Evolutionary conservation across 2,329 filamentous ascomycete species (phyloP).

Genomic region (Trichothecium roseum): DNA sequence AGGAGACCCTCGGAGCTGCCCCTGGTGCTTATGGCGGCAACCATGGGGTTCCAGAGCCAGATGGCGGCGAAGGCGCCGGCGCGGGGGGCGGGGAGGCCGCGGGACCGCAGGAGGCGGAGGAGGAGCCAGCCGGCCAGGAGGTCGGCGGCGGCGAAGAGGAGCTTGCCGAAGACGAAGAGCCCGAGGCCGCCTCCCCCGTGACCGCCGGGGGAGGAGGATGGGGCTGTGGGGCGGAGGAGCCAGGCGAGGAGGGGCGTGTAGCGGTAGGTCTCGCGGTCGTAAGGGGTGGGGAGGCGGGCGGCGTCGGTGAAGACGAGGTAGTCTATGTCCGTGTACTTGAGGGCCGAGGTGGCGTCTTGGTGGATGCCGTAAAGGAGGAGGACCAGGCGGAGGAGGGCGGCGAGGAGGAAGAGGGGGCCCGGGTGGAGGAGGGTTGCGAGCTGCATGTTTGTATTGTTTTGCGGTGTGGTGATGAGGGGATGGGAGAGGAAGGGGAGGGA

Average conservation of each 20-base stretch:
- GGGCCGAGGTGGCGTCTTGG: conserved; percentile 81
- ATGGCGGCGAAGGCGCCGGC: conserved; percentile 73
- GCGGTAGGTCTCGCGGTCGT: conserved; percentile 85
- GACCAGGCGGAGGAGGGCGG: conserved; percentile 54
- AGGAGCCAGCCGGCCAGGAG: conserved; percentile 77
- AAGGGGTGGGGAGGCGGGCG: conserved; percentile 71
- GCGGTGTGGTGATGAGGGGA: too few species aligned
- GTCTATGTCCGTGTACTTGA: conserved; percentile 99
- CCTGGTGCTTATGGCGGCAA: conserved; percentile 88
- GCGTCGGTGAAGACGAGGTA: conserved; percentile 98
- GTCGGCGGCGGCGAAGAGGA: conserved; percentile 75
- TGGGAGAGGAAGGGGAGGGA: too few species aligned
- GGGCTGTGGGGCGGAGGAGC: conserved; percentile 74
- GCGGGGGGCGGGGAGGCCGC: conserved; percentile 34
- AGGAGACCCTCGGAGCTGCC: conserved; percentile 89
- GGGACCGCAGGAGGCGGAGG: conserved; percentile 22
- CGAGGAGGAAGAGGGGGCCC: conserved; percentile 41
- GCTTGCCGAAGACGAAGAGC: conserved; percentile 79
- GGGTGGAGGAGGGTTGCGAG: conserved; percentile 18
- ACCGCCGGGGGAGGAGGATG: conserved; percentile 26
- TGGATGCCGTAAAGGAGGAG: conserved; percentile 83
- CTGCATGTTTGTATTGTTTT: conserved; percentile 2
- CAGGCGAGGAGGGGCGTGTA: conserved; percentile 93
- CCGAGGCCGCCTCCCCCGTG: too few species aligned
- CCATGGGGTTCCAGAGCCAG: conserved; percentile 97